These are phyloP conservation scores for Trichoderma sp. DNA, from an alignment of 2,329 filamentous ascomycete species.

Conservation along the genomic window DNA sequence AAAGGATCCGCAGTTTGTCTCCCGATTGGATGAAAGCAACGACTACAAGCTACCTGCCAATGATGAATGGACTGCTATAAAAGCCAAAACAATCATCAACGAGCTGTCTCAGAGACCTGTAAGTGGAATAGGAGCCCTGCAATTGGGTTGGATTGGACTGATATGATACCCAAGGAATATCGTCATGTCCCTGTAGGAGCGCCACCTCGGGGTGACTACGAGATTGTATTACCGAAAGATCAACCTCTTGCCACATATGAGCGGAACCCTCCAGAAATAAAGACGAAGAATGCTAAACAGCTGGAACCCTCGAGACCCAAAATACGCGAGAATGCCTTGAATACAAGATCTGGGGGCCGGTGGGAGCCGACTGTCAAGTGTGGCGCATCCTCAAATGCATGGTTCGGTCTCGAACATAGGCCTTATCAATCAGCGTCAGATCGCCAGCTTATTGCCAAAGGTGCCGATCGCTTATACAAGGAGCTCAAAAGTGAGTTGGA, in stretches of 20 bases:
- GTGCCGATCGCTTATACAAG: constrained; percentile 21
- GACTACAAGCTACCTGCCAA: constrained; percentile 21
- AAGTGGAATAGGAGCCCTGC: not conserved
- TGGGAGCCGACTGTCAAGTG: not conserved
- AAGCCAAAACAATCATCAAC: constrained; percentile 24
- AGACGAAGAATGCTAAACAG: not conserved
- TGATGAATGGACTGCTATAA: constrained; percentile 21
- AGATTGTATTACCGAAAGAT: not conserved
- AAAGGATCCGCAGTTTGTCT: constrained; percentile 25
- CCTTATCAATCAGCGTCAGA: constrained; percentile 30
- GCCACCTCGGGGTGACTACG: not conserved
- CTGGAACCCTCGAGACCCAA: not conserved
- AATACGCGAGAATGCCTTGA: not conserved
- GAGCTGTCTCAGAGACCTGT: constrained; percentile 25
- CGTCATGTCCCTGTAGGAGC: not conserved
- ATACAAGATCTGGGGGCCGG: not conserved
- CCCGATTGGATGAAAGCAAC: constrained; percentile 26
- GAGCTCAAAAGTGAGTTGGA: not conserved
- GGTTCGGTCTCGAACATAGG: constrained; percentile 20
- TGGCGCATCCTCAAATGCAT: constrained; percentile 6
- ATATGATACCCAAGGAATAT: not conserved
- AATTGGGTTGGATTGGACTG: not conserved
- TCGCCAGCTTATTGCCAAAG: constrained; percentile 30
- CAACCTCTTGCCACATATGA: not conserved
- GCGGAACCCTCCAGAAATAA: not conserved